Conservation (phyloP, 257 asterid genomes). For the Salvia miltiorrhiza region DNA sequence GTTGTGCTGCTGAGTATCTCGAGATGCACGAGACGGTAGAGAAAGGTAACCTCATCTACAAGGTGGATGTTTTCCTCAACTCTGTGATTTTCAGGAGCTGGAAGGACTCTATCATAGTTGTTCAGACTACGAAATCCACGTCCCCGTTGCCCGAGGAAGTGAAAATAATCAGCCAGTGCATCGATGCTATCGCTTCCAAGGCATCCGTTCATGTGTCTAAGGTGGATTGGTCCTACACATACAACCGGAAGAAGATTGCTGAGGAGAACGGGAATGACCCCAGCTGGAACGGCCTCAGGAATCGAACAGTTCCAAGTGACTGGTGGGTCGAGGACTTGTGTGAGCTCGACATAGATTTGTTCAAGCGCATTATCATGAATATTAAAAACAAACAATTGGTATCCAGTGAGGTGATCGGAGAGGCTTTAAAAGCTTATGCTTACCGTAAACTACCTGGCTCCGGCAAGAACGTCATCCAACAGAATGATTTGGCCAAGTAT, state of each 20-base stretch:
- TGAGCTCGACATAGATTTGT: conserved; percentile 82
- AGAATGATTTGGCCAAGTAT: conserved; percentile 48
- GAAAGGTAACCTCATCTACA: conserved; percentile 84
- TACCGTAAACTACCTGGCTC: conserved; percentile 62
- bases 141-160: conserved; percentile 66
- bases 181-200: conserved; percentile 73
- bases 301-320: conserved; percentile 65
- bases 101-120: conserved; percentile 93
- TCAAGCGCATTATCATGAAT: conserved; percentile 48
- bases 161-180: conserved; percentile 65
- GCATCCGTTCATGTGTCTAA: conserved; percentile 70
- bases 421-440: conserved; percentile 86
- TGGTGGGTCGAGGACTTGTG: conserved; percentile 98
- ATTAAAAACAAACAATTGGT: conserved; percentile 51
- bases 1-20: conserved; percentile 93
- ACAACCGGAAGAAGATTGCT: conserved; percentile 65
- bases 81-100: conserved; percentile 85
- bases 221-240: conserved; percentile 92
- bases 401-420: conserved; percentile 74
- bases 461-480: conserved; percentile 50
- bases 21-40: conserved; percentile 80
- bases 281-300: conserved; percentile 56
- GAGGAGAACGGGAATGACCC: conserved; percentile 74
- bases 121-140: conserved; percentile 61
- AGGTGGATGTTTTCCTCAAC: conserved; percentile 81